Evolutionary conservation across 1,284 basidiomycete genomes (phyloP), one percentile per base, ranked within the genome.

Genomic region (Phellinidium pouzarii): DNA sequence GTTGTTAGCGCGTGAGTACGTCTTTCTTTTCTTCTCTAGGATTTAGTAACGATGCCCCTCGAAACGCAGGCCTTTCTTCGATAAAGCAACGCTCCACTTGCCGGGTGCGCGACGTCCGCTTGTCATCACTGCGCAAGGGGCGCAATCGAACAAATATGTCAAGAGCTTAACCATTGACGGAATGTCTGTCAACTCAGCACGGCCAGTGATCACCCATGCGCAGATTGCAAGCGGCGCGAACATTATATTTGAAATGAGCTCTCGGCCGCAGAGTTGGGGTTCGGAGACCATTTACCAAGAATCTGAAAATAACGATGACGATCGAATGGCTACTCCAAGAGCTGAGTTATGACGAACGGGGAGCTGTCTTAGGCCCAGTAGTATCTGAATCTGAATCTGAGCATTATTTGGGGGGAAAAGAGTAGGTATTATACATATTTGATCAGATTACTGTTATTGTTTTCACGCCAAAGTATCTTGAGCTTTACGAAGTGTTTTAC

Each of bases 221-320:
- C 69, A 82, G 46, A 77, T 90, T 23, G 67, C 67, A 2, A 58
- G 68, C 4, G 84, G 86, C 0, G 84, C 77, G 0, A 64, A 73
- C 3, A 65, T 89, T 22, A 69, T 71, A 27, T 89, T 87, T 60
- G 75, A 78, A 59, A 88, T 90, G 86, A 79, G 75, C 52, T 71
- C 71, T 4, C 61, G 57, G 17, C 76, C 77, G 1, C 65, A 74
- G 57, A 50, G 43, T 0, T 76, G 75, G 75, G 71, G 64, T 49
- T 63, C 58, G 44, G 58, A 42, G 14, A 64, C 59, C 14, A 9
- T 60, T 7, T 25, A 31, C 12, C 29, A 31, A 44, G 23, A 26
- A 44, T 11, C 43, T 22, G 40, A 17, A 23, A 25, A 44, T 12
- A 3, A 23, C 12, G 12, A 12, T 31, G 29, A 12, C 5, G 12